Conservation (phyloP, 148 eudicot genomes). For the Fagopyrum homotropicum region DNA sequence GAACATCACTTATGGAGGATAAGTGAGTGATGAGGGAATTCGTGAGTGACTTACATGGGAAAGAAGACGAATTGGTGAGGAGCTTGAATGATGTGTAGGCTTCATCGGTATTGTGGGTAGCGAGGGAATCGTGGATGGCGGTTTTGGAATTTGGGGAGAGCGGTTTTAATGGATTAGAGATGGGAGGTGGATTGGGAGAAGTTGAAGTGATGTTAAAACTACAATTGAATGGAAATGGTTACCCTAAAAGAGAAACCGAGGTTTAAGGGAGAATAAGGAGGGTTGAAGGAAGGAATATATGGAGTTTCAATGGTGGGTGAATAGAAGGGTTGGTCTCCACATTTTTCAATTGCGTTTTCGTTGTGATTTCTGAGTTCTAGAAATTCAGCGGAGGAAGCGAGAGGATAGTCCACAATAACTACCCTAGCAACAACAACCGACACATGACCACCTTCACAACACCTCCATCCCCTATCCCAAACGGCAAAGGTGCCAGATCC, state of each 20-base stretch:
- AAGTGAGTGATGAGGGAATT: slow-evolving; percentile 64
- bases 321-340: slow-evolving; percentile 51
- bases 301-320: slow-evolving; percentile 37
- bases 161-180: slow-evolving; percentile 20
- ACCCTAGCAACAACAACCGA: too few species aligned
- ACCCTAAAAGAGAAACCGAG: background rate
- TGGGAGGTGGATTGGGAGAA: slow-evolving; percentile 10
- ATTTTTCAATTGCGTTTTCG: slow-evolving; percentile 19
- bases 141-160: slow-evolving; percentile 35
- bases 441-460: too few species aligned
- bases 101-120: slow-evolving; percentile 38
- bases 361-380: background rate
- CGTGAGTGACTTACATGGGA: slow-evolving; percentile 57
- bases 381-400: too few species aligned
- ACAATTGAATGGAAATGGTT: too few species aligned
- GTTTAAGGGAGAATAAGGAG: slow-evolving; percentile 50
- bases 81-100: slow-evolving; percentile 88
- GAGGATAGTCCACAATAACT: too few species aligned
- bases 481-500: too few species aligned
- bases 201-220: background rate
- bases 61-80: slow-evolving; percentile 33
- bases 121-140: slow-evolving; percentile 45
- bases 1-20: slow-evolving; percentile 15
- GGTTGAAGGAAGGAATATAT: slow-evolving; percentile 82
- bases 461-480: too few species aligned